phyloP scores from a whole-genome alignment of 768 basidiomycete genomes.

The Phylloporus rhodoxanthus region DNA sequence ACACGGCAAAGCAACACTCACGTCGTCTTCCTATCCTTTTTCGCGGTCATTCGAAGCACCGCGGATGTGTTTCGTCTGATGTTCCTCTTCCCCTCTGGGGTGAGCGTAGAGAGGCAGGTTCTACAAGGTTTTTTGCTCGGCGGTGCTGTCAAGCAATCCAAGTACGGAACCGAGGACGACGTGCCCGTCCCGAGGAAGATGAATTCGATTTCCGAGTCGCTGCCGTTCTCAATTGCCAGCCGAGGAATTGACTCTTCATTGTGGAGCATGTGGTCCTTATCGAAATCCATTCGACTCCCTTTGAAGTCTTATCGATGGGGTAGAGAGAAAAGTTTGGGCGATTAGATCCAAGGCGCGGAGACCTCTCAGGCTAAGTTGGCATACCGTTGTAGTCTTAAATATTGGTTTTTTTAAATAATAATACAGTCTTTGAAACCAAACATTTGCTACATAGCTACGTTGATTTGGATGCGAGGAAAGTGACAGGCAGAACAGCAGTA shows the following conservation, averaged over 20 bases:
- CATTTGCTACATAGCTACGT: neutral
- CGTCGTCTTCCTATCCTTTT: constrained; percentile 39
- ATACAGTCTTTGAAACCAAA: neutral
- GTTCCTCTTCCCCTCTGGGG: constrained; percentile 74
- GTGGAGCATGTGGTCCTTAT: neutral
- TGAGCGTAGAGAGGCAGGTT: constrained; percentile 64
- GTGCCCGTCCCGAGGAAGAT: constrained; percentile 84
- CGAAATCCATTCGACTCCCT: too few relatives aligned
- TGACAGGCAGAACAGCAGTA: neutral
- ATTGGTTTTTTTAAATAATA: too few relatives aligned
- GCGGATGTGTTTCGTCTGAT: constrained; percentile 78
- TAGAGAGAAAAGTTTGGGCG: neutral
- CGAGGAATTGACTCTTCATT: neutral
- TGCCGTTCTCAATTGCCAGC: neutral
- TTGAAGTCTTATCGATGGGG: neutral
- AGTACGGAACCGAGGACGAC: constrained; percentile 63
- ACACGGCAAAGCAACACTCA: constrained; percentile 31
- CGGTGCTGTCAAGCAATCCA: constrained; percentile 71
- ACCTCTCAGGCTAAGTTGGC: too few relatives aligned
- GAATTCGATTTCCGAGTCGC: constrained; percentile 42
- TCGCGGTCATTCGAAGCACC: constrained; percentile 45
- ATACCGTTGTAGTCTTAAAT: too few relatives aligned
- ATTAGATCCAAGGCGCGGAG: neutral
- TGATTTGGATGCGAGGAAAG: neutral
- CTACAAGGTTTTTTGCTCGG: constrained; percentile 46